Base-by-base conservation (phyloP, 176 grass and related monocot species). In the Poa annua region DNA sequence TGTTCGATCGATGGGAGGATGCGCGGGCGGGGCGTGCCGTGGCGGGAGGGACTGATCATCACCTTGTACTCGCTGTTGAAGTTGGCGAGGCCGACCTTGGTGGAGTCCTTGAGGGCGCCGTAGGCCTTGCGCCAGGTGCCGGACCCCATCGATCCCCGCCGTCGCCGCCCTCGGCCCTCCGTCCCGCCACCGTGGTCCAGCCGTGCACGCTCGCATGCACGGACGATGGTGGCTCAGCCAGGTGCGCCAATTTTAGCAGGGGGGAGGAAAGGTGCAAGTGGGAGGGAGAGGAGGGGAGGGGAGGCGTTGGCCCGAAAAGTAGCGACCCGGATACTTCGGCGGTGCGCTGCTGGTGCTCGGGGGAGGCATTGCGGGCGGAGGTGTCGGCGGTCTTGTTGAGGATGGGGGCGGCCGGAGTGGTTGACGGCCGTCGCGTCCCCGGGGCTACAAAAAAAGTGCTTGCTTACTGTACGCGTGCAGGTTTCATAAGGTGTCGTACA, bases 61-160 rank as follows among this genome's bases (percentile, higher is more conserved):
- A 50, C 96, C 96, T 98, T 98, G 86, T 85, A 98, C 85, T 98
- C 93, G 85, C 93, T 93, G 81, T 95, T 98, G 80, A 98, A 86
- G 77, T 98, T 98, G 66, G 96, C 96, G 69, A 98, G 96, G 83
- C 96, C 92, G 56, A 98, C 93, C 85, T 89, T 95, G 85, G 96
- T 98, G 91, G 96, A 93, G 70, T 98, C 96, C 87, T 98, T 98
- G 78, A 98, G 85, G 47, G 93, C 93, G 92, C 93, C 93, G 73
- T 93, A 93, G 88, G 92, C 96, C 88, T 95, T 95, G 62, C 96
- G 96, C 96, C 92, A 98, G 82, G 90, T 89, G 77, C 83, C 84
- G 63, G 89, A 65, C 49, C 74, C 78, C 91, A 87, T 50, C 48
- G 47, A 48, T 94, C 70, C 44, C 44, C 44, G 65, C 61, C 66